Evolutionary conservation across 2,329 filamentous ascomycete genomes (phyloP).

Genomic region (Verticillium longisporum): DNA sequence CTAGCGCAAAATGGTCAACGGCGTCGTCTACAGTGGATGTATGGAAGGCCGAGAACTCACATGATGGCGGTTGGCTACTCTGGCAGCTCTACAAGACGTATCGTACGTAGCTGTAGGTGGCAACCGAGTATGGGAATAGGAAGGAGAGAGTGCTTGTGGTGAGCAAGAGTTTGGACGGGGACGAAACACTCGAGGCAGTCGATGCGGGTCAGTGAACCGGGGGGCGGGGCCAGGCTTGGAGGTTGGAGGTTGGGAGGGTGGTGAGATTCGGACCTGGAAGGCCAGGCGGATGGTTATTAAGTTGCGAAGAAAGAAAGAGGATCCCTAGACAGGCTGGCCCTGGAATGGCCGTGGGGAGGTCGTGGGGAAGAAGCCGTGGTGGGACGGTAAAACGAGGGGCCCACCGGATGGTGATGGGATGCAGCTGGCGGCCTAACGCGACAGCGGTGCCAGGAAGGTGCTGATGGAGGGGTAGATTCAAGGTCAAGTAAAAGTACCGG

Average conservation of each 20-base stretch:
- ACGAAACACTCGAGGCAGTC: not conserved
- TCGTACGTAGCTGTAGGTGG: no score
- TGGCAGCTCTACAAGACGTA: no score
- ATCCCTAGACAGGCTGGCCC: not conserved
- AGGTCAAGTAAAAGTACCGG: no score
- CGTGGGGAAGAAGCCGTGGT: not conserved
- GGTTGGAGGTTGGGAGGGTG: not conserved
- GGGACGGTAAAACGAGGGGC: not conserved
- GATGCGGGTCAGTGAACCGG: not conserved
- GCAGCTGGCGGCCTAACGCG: not conserved
- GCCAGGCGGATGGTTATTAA: not conserved
- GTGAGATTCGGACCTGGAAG: not conserved
- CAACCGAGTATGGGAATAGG: not conserved
- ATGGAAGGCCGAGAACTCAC: not conserved
- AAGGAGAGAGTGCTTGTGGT: not conserved
- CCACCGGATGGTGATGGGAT: not conserved
- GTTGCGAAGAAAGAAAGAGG: not conserved
- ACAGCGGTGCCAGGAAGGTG: not conserved
- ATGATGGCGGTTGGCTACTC: not conserved
- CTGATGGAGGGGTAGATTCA: not conserved
- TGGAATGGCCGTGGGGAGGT: not conserved
- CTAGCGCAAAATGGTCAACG: conserved; percentile 35
- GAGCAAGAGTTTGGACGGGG: not conserved
- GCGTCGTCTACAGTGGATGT: not conserved
- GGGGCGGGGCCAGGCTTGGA: not conserved